Conservation (phyloP, 148 eudicot species). For the Polygonum aviculare region DNA sequence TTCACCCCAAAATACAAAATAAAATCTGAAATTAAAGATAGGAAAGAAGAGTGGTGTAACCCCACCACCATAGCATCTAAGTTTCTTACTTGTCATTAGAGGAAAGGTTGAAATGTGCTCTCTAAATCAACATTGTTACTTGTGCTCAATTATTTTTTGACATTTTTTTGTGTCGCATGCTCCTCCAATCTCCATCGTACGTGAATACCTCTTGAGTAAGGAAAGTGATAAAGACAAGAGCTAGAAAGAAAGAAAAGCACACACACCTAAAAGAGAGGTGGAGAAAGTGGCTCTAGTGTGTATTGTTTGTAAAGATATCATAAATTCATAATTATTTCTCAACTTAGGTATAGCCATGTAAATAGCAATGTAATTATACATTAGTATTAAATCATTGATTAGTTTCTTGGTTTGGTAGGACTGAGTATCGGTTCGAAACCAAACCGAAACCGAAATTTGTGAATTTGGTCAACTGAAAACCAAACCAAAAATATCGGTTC, state of each 20-base stretch:
- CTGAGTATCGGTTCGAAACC: too few relatives aligned
- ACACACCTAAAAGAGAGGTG: background rate
- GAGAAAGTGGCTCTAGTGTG: background rate
- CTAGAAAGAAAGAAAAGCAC: background rate
- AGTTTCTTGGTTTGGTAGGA: background rate
- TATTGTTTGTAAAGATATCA: too few relatives aligned
- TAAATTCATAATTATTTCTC: too few relatives aligned
- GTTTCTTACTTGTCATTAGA: background rate
- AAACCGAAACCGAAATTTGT: too few relatives aligned
- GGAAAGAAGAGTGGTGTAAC: background rate
- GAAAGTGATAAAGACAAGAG: conserved; percentile 6
- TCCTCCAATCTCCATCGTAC: background rate
- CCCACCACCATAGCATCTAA: background rate
- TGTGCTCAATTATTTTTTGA: background rate
- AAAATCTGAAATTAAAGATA: too few relatives aligned
- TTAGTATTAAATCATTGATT: background rate
- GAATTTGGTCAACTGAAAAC: too few relatives aligned
- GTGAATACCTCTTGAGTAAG: conserved; percentile 5
- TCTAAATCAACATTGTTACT: background rate
- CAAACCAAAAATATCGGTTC: too few relatives aligned
- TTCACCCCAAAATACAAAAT: too few relatives aligned
- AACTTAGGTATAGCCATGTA: too few relatives aligned
- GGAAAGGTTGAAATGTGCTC: background rate
- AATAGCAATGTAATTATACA: background rate
- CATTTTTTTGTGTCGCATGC: background rate